A percentile compares a stretch with the other conserved stretches of the same genome.
These are phyloP conservation scores for Gossypium turneri DNA, from an alignment of 345 rosid species.

Conservation along the genomic window DNA sequence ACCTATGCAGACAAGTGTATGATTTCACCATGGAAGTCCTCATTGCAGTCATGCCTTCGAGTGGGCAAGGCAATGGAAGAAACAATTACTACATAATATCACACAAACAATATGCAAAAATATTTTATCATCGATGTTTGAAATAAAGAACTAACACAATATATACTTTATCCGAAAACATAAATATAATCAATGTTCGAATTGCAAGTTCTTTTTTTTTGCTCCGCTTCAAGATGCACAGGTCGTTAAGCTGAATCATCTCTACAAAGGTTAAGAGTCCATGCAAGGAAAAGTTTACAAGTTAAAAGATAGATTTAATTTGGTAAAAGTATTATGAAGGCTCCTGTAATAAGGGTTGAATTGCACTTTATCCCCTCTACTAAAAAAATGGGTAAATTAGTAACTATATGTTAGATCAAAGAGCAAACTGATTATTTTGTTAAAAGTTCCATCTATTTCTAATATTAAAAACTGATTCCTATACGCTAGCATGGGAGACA, in stretches of 20 bases:
- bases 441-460: too few species aligned
- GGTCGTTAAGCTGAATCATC: neutral
- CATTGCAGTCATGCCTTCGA: neutral
- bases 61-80: neutral
- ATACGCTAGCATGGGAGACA: too few species aligned
- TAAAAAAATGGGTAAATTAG: too few species aligned
- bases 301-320: neutral
- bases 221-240: neutral
- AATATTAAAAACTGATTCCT: too few species aligned
- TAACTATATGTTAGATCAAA: too few species aligned
- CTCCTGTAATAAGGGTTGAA: too few species aligned
- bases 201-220: neutral
- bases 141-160: neutral
- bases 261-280: neutral
- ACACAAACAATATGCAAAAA: neutral
- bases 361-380: too few species aligned
- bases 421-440: too few species aligned
- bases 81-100: neutral
- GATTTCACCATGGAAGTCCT: neutral
- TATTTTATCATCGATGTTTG: neutral
- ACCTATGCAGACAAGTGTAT: neutral
- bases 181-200: neutral
- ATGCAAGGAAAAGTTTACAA: neutral
- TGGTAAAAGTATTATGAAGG: too few species aligned
- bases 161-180: neutral